phyloP scores from a whole-genome alignment of 163 green algal genomes.

The Scenedesmus sp. region DNA sequence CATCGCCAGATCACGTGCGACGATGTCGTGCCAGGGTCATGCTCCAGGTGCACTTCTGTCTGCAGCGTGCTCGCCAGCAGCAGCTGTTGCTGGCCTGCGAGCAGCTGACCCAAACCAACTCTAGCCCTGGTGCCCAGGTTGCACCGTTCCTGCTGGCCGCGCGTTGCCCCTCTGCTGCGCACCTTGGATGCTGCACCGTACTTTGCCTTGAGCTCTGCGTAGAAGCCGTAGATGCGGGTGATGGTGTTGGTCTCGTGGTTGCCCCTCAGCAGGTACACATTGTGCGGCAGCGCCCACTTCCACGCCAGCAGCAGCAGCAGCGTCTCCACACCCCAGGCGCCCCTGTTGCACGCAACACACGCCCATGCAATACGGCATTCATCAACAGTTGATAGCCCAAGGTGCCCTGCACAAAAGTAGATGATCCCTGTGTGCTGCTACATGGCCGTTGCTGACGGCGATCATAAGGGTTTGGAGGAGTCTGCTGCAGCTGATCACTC shows the following conservation, averaged over 20 bases:
- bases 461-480: background rate
- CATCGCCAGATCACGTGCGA: background rate
- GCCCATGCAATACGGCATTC: background rate
- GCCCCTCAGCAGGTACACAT: constrained; percentile 88
- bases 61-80: background rate
- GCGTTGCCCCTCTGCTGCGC: background rate
- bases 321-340: constrained; percentile 96
- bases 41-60: too few species aligned
- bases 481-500: background rate
- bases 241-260: constrained; percentile 96
- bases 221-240: constrained; percentile 96
- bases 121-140: background rate
- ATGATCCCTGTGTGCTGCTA: background rate
- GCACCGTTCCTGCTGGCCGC: background rate
- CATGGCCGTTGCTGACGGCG: background rate
- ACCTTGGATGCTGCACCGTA: constrained; percentile 47
- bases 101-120: background rate
- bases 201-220: constrained; percentile 64
- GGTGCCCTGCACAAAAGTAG: background rate
- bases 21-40: too few species aligned
- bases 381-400: background rate
- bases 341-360: constrained; percentile 66
- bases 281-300: constrained; percentile 82
- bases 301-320: constrained; percentile 83
- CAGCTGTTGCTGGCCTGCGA: background rate